These are phyloP conservation scores for Scutellaria baicalensis DNA, from an alignment of 257 asterid genomes.

Conservation along the genomic window DNA sequence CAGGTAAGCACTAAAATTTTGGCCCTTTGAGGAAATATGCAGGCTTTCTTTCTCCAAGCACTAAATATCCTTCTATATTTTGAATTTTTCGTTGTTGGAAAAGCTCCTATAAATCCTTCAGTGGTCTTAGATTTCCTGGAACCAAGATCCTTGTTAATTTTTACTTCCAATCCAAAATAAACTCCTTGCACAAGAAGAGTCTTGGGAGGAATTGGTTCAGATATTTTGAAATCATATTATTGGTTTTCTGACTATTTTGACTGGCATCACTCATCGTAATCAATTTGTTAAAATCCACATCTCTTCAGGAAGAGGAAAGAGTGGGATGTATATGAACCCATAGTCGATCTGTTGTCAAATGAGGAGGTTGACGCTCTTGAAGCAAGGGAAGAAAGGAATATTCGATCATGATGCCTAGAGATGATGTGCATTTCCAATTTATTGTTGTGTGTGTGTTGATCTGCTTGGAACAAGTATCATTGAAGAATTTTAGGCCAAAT, in stretches of 20 bases:
- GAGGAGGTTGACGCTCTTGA: slow-evolving; percentile 86
- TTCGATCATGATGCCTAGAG: slow-evolving; percentile 19
- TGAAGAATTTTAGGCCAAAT: background rate
- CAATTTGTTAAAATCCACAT: background rate
- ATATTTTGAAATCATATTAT: background rate
- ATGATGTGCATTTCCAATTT: too few relatives aligned
- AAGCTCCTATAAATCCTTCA: background rate
- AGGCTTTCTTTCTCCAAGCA: background rate
- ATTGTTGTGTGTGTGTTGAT: background rate
- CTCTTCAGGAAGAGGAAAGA: slow-evolving; percentile 71
- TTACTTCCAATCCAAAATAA: too few relatives aligned
- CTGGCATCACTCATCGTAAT: too few relatives aligned
- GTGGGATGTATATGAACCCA: slow-evolving; percentile 78
- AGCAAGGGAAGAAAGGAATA: slow-evolving; percentile 71
- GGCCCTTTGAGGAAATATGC: background rate
- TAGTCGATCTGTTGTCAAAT: slow-evolving; percentile 68
- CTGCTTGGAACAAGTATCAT: background rate
- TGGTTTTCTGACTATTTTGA: background rate
- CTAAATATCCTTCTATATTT: background rate
- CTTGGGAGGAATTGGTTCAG: background rate
- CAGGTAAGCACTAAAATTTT: slow-evolving; percentile 37
- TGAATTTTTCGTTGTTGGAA: background rate
- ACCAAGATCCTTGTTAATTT: background rate
- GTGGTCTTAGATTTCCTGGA: background rate
- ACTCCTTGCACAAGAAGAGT: background rate